These are phyloP conservation scores for Alternaria sp. DNA, from an alignment of 2,329 filamentous ascomycete genomes.

Conservation along the genomic window DNA sequence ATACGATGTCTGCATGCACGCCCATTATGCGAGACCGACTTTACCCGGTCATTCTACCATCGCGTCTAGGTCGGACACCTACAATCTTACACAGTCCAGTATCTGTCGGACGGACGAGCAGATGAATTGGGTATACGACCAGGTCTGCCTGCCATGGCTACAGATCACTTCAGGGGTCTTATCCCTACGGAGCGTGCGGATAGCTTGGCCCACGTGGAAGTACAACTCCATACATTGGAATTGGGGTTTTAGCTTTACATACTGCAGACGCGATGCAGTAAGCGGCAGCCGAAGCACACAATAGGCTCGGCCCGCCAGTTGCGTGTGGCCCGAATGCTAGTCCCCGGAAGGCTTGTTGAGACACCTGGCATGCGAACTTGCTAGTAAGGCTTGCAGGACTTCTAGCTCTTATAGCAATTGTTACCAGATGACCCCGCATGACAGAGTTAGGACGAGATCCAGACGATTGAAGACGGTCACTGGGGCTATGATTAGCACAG, in stretches of 20 bases:
- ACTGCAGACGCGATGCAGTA: not conserved
- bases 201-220: not conserved
- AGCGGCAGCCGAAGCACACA: not conserved
- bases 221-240: not conserved
- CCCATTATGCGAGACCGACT: not conserved
- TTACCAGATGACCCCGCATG: not conserved
- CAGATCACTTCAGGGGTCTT: not conserved
- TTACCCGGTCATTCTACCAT: conserved; percentile 3
- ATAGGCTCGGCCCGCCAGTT: not conserved
- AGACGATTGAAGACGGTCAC: not conserved
- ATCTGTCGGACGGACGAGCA: not conserved
- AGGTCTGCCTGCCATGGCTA: not conserved
- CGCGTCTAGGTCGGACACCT: not conserved
- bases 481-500: not conserved
- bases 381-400: not conserved
- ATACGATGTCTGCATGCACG: not conserved
- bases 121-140: not conserved
- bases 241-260: not conserved
- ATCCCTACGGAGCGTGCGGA: not conserved
- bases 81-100: not conserved
- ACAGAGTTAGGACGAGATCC: not conserved
- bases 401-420: not conserved
- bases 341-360: not conserved
- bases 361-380: not conserved
- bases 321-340: not conserved